Conservation (phyloP, 169 alveolate genomes). For the Cryptosporidium ubiquitum region DNA sequence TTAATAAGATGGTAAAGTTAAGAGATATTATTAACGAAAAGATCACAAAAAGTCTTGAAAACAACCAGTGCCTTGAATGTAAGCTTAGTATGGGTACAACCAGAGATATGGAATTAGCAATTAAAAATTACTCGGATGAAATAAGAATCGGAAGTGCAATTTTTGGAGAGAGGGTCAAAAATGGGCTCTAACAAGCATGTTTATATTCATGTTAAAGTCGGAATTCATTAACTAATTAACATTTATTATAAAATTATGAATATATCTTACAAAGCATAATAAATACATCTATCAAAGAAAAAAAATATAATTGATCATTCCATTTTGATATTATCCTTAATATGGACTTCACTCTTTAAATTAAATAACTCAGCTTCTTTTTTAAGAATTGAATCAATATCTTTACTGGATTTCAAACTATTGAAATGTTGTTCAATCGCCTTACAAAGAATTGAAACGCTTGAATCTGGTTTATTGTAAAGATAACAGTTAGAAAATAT, state of each 20-base stretch:
- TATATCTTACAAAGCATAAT: not conserved
- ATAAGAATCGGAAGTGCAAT: constrained; percentile 92
- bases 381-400: constrained; percentile 39
- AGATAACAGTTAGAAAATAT: constrained; percentile 86
- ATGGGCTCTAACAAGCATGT: not conserved
- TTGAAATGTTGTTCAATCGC: constrained; percentile 84
- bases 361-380: constrained; percentile 28
- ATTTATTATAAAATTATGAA: not conserved
- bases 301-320: not conserved
- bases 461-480: constrained; percentile 87
- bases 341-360: constrained; percentile 4
- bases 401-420: constrained; percentile 68
- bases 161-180: constrained; percentile 79
- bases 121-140: constrained; percentile 87
- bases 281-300: not conserved
- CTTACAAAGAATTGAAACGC: constrained; percentile 87
- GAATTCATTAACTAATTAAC: not conserved
- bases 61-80: not conserved
- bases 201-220: not conserved
- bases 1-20: constrained; percentile 78
- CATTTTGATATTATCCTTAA: not conserved
- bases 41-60: constrained; percentile 77
- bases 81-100: constrained; percentile 93
- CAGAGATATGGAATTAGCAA: constrained; percentile 91
- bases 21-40: constrained; percentile 78